Conservation (phyloP, 2,329 filamentous ascomycete genomes). For the Pseudocercospora vitis region DNA sequence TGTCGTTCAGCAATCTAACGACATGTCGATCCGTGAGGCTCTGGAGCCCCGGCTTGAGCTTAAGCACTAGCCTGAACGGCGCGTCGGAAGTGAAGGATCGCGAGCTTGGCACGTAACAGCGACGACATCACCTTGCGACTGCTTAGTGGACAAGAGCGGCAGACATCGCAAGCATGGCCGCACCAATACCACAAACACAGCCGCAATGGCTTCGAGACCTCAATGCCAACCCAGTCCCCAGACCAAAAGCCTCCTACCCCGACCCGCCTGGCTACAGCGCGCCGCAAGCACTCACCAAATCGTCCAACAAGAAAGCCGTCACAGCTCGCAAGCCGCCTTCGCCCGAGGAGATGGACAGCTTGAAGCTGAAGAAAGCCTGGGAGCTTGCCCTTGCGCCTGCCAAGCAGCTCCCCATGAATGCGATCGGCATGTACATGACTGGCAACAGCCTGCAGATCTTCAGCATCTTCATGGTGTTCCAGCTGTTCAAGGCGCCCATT, state of each 20-base stretch:
- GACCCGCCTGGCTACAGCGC: constrained; percentile 84
- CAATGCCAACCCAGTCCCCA: constrained; percentile 65
- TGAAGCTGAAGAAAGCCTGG: constrained; percentile 99
- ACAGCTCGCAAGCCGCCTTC: constrained; percentile 65
- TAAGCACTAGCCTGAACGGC: neutral
- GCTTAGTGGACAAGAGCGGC: neutral
- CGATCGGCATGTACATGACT: constrained; percentile 99
- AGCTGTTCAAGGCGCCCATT: constrained; percentile 96
- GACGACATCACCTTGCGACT: constrained; percentile 1
- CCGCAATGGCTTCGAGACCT: constrained; percentile 85
- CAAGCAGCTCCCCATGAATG: constrained; percentile 96
- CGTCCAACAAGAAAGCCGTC: constrained; percentile 27
- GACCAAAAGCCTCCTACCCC: constrained; percentile 64
- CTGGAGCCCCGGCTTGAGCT: neutral
- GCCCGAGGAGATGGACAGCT: constrained; percentile 82
- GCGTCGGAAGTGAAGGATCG: constrained; percentile 4
- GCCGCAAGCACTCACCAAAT: constrained; percentile 26
- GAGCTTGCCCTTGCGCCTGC: constrained; percentile 90
- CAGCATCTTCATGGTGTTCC: constrained; percentile 99
- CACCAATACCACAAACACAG: constrained; percentile 38
- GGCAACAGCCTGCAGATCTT: constrained; percentile 98
- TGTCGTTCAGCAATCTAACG: neutral
- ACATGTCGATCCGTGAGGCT: constrained; percentile 1
- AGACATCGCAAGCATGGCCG: constrained; percentile 25
- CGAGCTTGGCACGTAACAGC: neutral